Evolutionary conservation across 2,329 filamentous ascomycete species (phyloP).

Genomic region (Colletotrichum sp.): DNA sequence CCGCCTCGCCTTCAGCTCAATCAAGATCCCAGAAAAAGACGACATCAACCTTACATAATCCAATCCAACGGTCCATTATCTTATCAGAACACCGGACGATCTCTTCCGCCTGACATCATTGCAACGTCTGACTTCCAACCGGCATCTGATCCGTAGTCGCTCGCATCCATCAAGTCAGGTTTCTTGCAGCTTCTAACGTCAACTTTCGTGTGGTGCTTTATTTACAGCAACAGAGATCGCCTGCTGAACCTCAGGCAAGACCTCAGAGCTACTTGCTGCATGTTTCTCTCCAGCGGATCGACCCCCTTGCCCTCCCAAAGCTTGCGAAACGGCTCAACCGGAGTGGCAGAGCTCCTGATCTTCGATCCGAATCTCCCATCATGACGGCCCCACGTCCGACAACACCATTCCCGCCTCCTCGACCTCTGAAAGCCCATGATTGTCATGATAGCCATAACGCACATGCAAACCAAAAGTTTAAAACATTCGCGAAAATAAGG

Average conservation of each 20-base stretch:
- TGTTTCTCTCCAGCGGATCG: background rate
- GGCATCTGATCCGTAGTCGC: background rate
- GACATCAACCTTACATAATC: background rate
- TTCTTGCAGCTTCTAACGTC: background rate
- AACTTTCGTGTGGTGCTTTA: background rate
- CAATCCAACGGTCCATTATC: background rate
- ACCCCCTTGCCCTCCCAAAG: no score
- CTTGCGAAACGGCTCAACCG: background rate
- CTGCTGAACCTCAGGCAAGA: background rate
- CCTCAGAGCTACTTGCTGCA: background rate
- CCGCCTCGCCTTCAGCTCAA: background rate
- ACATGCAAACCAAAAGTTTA: background rate
- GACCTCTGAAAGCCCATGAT: background rate
- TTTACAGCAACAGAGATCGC: background rate
- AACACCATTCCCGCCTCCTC: background rate
- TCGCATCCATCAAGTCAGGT: background rate
- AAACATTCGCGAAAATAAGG: background rate
- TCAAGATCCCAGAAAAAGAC: background rate
- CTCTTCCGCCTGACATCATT: constrained; percentile 11
- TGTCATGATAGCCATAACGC: background rate
- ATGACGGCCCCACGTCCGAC: background rate
- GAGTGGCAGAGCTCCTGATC: background rate
- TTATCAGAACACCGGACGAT: background rate
- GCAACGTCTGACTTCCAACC: background rate
- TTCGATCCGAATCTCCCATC: background rate